Evolutionary conservation across 169 alveolate species (phyloP), one percentile per base, ranked within the genome.

Genomic region (Plasmodium chabaudi): DNA sequence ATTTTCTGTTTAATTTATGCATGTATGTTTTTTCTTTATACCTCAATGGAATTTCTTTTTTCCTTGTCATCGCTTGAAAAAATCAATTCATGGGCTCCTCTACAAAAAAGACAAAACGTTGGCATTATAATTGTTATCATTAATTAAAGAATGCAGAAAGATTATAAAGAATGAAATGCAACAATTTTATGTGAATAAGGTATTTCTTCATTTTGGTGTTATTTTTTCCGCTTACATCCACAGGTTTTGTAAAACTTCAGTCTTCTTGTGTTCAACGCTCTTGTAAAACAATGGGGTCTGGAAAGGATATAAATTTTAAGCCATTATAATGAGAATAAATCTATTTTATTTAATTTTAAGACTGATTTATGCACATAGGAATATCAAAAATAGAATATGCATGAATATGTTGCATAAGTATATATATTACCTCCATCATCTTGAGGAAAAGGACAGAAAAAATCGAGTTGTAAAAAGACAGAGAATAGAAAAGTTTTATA

Each of bases 231-330:
- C 67, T 44, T 77, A 77, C 88, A 49, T 77, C 88, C 88, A 77
- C 21, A 77, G 19, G 57, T 77, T 77, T 49, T 77, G 88, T 55
- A 77, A 49, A 46, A 77, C 61, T 77, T 77, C 88, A 34, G 44
- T n/a, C 21, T 47, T 61, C 71, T 77, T 77, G 64, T 77, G 42
- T 77, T 64, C 88, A 21, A 77, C 46, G 27, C 39, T 63, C 75
- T 56, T 77, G 57, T 63, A 65, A 61, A 77, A 77, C 49, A 77
- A 46, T 13, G 88, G 77, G 44, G 88, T 77, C 88, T 77, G 61
- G 17, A 39, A 49, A 34, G 42, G 59, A 15, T 27, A 34, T 49
- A 64, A 61, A 49, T 53, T 51, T 53, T 39, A 17, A 39, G 12
- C 21, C 19, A 17, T 12, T 13, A 12, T 46, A 9, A 49, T 9